A percentile compares a stretch with the other conserved stretches of the same genome.
These are phyloP conservation scores for Parmelia sp. DNA, from an alignment of 495 filamentous ascomycete genomes.

Conservation along the genomic window DNA sequence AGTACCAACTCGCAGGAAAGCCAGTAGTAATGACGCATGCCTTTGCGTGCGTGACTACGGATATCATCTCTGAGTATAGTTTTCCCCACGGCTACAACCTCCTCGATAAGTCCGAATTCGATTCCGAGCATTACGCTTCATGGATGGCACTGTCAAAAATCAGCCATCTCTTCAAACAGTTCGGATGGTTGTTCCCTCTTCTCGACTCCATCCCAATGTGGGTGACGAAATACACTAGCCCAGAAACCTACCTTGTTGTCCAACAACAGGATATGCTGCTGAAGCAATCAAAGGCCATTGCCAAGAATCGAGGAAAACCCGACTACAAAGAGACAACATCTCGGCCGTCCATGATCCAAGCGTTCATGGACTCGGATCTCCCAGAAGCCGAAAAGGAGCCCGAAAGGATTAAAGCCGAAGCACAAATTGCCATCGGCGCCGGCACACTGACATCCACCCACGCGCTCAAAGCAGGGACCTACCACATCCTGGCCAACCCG, in stretches of 20 bases:
- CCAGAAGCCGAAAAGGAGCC: slow-evolving; percentile 14
- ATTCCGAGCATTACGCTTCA: slow-evolving; percentile 17
- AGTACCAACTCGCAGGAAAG: slow-evolving; percentile 23
- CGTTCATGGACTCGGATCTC: slow-evolving; percentile 23
- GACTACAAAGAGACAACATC: slow-evolving; percentile 16
- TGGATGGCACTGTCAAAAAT: slow-evolving; percentile 14
- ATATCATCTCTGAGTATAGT: slow-evolving; percentile 41
- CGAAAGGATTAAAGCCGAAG: slow-evolving; percentile 37
- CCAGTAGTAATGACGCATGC: slow-evolving; percentile 30
- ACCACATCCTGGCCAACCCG: slow-evolving; percentile 24
- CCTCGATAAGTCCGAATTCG: slow-evolving; percentile 25
- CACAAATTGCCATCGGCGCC: slow-evolving; percentile 40
- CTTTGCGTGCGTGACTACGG: slow-evolving; percentile 30
- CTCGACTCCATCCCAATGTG: slow-evolving; percentile 18
- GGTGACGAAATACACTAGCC: slow-evolving; percentile 16
- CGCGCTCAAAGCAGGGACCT: slow-evolving; percentile 32
- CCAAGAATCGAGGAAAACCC: slow-evolving; percentile 3
- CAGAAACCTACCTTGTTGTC: slow-evolving; percentile 9
- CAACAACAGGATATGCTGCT: slow-evolving; percentile 1
- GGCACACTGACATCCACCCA: slow-evolving; percentile 45
- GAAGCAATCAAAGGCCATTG: slow-evolving; percentile 4
- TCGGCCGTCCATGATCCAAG: slow-evolving; percentile 19
- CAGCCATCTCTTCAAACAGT: slow-evolving; percentile 17
- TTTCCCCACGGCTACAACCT: slow-evolving; percentile 37
- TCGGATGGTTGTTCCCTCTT: slow-evolving; percentile 20